These are phyloP conservation scores for Cryoendolithus antarcticus DNA, from an alignment of 2,329 filamentous ascomycete species.

Conservation along the genomic window DNA sequence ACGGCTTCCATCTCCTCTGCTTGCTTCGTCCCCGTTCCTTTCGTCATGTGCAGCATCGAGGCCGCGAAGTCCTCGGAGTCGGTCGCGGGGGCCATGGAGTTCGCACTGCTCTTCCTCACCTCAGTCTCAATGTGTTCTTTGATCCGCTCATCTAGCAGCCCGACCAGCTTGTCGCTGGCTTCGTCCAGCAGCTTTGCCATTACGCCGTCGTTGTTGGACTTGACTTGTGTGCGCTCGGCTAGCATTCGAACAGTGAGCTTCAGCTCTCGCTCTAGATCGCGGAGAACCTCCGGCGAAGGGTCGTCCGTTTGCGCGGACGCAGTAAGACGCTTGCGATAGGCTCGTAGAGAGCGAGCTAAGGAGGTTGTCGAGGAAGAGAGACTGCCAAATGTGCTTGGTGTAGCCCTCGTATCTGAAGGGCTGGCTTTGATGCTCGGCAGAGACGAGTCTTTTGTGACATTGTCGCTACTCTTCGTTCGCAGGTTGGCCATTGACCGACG, in stretches of 20 bases:
- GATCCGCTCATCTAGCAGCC: slow-evolving; percentile 60
- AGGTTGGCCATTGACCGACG: slow-evolving; percentile 40
- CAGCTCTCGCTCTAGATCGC: slow-evolving; percentile 47
- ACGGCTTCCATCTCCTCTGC: background rate
- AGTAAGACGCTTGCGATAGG: slow-evolving; percentile 45
- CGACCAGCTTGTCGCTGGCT: slow-evolving; percentile 61
- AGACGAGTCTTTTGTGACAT: slow-evolving; percentile 12
- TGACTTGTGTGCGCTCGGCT: slow-evolving; percentile 29
- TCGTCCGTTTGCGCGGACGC: slow-evolving; percentile 32
- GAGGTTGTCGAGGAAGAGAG: slow-evolving; percentile 44
- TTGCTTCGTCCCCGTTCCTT: background rate
- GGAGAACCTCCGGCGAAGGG: slow-evolving; percentile 33
- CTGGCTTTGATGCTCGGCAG: slow-evolving; percentile 2
- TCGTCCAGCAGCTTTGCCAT: slow-evolving; percentile 54
- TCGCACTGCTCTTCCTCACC: slow-evolving; percentile 7
- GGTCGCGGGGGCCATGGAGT: background rate
- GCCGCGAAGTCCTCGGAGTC: background rate
- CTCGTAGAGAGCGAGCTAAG: slow-evolving; percentile 43
- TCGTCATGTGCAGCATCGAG: background rate
- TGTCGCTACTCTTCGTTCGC: slow-evolving; percentile 31
- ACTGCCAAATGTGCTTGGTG: slow-evolving; percentile 32
- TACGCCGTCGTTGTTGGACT: slow-evolving; percentile 28
- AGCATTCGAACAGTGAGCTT: slow-evolving; percentile 34
- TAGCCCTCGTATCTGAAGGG: slow-evolving; percentile 11
- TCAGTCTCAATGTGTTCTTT: slow-evolving; percentile 27